Base-by-base conservation (phyloP, 2,329 filamentous ascomycete species). In the Alternaria novae-zelandiae region DNA sequence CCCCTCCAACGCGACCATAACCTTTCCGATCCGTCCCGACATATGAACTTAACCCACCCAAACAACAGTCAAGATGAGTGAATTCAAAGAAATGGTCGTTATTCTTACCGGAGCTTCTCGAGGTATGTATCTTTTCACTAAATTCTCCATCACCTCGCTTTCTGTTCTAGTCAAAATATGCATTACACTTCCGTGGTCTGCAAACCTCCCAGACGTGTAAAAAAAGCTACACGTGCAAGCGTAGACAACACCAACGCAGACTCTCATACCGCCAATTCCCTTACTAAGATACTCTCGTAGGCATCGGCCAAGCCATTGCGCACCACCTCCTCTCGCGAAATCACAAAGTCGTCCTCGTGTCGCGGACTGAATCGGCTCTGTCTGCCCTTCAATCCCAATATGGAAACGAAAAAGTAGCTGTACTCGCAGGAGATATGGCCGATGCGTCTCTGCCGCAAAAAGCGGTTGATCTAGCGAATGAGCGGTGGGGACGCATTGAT, bases 401-500 rank as follows among this genome's bases (percentile, higher is more conserved):
- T 72, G 81, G 82, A 15, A 79, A 80, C 15, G 80, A 83, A 25
- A 86, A 85, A 60, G 87, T 90, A 28, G 83, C 85, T 53, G 82
- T 87, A 2, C 77, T 89, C 13, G 81, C 84, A 3, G 88, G 87
- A n/a, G 88, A 91, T 66, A 78, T 89, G 11, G 77, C 83, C 1
- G 86, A 89, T 68, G 75, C 84, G 25, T 80, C 78, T 0, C 44
- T 91, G 26, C 86, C 88, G 5, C 79, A 85, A 1, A 87, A 87
- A 74, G 86, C 91, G 5, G 87, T 93, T 5, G 83, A 90, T 4
- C 81, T 89, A 1, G 91, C 94, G 0, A 74, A 91, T 11, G 82
- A 86, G 26, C 82, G 86, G 0, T 98, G 93, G 78, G 90, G 90
- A 10, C 84, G 83, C 53, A 81, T 99, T 5, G 94, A 99, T 76